phyloP scores from a whole-genome alignment of 345 rosid genomes.

The Melastoma malabathricum region DNA sequence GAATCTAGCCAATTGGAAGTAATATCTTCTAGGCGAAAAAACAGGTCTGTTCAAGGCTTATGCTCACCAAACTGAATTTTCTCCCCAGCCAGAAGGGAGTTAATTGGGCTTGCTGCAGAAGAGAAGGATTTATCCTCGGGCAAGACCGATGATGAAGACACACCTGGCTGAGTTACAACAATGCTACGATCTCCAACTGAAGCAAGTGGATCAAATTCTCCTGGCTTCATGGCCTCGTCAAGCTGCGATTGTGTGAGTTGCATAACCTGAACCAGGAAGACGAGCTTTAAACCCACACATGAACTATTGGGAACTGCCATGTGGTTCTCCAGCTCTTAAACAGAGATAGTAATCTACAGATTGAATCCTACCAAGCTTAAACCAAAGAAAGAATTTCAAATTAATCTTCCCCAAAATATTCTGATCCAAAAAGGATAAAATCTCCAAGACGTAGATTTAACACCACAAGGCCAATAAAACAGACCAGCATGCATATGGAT shows the following conservation, averaged over 20 bases:
- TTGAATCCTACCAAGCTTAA: too few species aligned
- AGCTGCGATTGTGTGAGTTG: conserved; percentile 73
- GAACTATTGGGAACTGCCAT: background rate
- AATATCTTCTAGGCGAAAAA: too few species aligned
- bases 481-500: too few species aligned
- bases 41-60: background rate
- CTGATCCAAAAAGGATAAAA: too few species aligned
- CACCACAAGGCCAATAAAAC: too few species aligned
- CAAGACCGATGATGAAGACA: conserved; percentile 37
- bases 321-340: too few species aligned
- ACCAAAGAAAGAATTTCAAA: too few species aligned
- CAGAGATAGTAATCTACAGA: too few species aligned
- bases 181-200: conserved; percentile 48
- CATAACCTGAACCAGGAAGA: conserved; percentile 48
- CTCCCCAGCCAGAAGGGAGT: conserved; percentile 85
- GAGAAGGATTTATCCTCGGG: conserved; percentile 52
- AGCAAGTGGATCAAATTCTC: conserved; percentile 46
- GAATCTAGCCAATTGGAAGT: too few species aligned
- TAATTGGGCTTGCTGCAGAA: conserved; percentile 54
- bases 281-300: conserved; percentile 1
- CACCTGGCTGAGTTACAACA: conserved; percentile 35
- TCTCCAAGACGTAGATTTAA: too few species aligned
- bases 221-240: conserved; percentile 85
- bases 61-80: conserved; percentile 91
- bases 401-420: too few species aligned